phyloP scores from a whole-genome alignment of 371 early-diverging fungal genomes.

The Rhizoclosmatium hyalinum region DNA sequence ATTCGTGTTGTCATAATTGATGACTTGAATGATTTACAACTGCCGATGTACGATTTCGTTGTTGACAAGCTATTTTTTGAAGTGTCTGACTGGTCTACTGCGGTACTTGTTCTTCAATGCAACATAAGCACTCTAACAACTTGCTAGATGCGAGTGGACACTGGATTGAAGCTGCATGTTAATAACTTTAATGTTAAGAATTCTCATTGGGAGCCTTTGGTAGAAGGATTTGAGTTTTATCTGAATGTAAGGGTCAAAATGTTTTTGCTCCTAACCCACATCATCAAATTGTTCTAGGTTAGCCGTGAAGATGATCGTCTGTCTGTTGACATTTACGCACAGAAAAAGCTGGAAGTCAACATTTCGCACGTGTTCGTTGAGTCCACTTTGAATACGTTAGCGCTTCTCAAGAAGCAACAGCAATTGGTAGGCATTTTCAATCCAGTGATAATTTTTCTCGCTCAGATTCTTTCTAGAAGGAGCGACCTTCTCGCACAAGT shows the following conservation, averaged over 20 bases:
- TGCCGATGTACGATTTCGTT: conserved; percentile 90
- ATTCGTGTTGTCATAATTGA: conserved; percentile 88
- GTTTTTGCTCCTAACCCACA: neutral
- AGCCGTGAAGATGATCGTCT: conserved; percentile 34
- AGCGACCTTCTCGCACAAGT: conserved; percentile 33
- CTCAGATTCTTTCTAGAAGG: neutral
- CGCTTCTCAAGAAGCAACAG: conserved; percentile 63
- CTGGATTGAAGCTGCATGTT: conserved; percentile 73
- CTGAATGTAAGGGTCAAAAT: conserved; percentile 44
- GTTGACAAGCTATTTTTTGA: conserved; percentile 80
- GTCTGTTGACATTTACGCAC: conserved; percentile 72
- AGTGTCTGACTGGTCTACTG: conserved; percentile 86
- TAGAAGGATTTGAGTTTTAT: conserved; percentile 84
- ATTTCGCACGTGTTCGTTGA: conserved; percentile 88
- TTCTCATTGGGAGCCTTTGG: conserved; percentile 97
- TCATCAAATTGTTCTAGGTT: conserved; percentile 25
- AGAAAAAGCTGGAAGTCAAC: conserved; percentile 85
- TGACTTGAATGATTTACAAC: conserved; percentile 78
- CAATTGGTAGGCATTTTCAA: conserved; percentile 8
- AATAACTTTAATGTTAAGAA: conserved; percentile 95
- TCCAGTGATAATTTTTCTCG: neutral
- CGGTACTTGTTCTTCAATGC: conserved; percentile 41
- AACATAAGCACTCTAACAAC: neutral
- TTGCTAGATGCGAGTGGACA: conserved; percentile 71
- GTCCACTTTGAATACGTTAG: conserved; percentile 72